Percentiles rank a stretch among this genome's conserved stretches.
Evolutionary conservation across 371 early-diverging fungal species (phyloP).

Genomic region (Mucor sp.): DNA sequence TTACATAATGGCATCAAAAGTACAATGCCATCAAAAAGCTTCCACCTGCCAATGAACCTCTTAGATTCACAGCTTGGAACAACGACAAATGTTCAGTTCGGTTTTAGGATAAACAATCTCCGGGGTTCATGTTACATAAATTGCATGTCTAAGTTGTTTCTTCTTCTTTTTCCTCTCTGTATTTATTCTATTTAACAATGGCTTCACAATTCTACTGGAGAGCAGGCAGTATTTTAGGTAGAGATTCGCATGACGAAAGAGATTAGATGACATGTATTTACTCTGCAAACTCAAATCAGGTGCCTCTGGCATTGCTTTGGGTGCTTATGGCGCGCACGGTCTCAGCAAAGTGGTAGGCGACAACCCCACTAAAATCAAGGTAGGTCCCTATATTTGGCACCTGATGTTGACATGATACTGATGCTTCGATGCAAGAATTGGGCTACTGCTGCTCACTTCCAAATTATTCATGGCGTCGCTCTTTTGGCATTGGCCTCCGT

Average conservation of each 20-base stretch:
- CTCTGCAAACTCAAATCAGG: conserved; percentile 41
- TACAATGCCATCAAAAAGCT: no score
- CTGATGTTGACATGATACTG: not conserved
- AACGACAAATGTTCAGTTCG: not conserved
- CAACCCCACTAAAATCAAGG: conserved; percentile 57
- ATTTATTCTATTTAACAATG: conserved; percentile 21
- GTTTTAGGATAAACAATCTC: not conserved
- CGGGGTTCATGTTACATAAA: not conserved
- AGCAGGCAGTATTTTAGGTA: conserved; percentile 57
- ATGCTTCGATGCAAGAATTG: conserved; percentile 46
- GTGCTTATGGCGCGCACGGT: conserved; percentile 81
- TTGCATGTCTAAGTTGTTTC: not conserved
- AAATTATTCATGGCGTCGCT: conserved; percentile 69
- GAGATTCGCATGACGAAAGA: not conserved
- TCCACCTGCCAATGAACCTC: not conserved
- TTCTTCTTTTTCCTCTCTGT: not conserved
- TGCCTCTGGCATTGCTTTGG: conserved; percentile 66
- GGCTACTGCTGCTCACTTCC: conserved; percentile 69
- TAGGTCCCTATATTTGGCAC: conserved; percentile 3
- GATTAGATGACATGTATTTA: not conserved
- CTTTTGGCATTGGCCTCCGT: conserved; percentile 59
- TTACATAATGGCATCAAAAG: no score
- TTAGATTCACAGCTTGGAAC: not conserved
- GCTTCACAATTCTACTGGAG: conserved; percentile 55
- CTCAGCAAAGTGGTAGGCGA: conserved; percentile 66